phyloP scores from a whole-genome alignment of 495 filamentous ascomycete species.

The Tuber borchii region DNA sequence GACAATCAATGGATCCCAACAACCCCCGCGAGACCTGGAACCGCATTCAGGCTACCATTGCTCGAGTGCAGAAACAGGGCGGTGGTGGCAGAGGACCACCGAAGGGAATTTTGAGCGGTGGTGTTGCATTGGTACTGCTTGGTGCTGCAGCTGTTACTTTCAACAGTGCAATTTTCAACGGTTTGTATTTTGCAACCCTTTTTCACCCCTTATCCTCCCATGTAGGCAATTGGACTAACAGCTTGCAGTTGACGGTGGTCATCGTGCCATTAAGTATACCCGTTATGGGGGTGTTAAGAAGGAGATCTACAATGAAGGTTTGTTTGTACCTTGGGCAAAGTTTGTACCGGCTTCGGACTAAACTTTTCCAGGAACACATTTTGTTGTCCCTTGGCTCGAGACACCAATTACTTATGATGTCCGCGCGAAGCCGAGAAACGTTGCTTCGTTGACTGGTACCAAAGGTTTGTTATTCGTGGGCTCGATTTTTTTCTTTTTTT shows the following conservation, averaged over 20 bases:
- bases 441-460: conserved; percentile 93
- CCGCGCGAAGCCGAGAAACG: conserved; percentile 91
- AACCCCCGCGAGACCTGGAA: conserved; percentile 60
- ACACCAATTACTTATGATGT: conserved; percentile 96
- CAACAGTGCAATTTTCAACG: conserved; percentile 93
- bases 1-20: conserved; percentile 38
- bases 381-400: conserved; percentile 93
- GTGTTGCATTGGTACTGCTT: conserved; percentile 54
- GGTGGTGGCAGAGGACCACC: conserved; percentile 44
- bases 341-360: conserved; percentile 5
- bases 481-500: not conserved
- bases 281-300: conserved; percentile 88
- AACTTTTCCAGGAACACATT: conserved; percentile 66
- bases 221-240: conserved; percentile 15
- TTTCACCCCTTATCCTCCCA: not conserved
- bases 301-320: conserved; percentile 90
- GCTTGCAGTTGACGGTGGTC: conserved; percentile 82
- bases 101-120: conserved; percentile 49
- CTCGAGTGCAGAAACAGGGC: conserved; percentile 49
- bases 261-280: conserved; percentile 97
- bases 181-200: conserved; percentile 43
- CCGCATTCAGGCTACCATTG: conserved; percentile 56
- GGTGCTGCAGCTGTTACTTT: conserved; percentile 59
- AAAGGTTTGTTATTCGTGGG: conserved; percentile 48
- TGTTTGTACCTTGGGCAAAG: not conserved